A percentile compares a stretch with the other conserved stretches of the same genome.
phyloP scores from a whole-genome alignment of 345 rosid genomes.

The Geranium rotundifolium region DNA sequence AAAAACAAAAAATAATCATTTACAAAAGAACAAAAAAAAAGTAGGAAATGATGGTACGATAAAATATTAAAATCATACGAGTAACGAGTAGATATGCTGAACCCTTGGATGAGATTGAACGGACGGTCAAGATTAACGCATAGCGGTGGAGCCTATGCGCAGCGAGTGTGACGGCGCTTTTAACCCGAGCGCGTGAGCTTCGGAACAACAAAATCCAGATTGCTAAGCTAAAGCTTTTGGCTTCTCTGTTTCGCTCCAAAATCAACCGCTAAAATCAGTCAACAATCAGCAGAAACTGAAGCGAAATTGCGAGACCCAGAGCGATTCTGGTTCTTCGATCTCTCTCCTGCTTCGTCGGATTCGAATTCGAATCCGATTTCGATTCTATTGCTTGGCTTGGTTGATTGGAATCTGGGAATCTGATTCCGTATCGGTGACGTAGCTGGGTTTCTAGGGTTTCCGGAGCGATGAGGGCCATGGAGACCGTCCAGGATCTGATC shows the following conservation, averaged over 20 bases:
- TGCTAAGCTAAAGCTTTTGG: neutral
- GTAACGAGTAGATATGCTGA: too few relatives aligned
- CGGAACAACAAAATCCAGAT: neutral
- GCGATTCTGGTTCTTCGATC: neutral
- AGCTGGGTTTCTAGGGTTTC: neutral
- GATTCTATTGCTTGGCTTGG: neutral
- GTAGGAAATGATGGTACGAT: too few relatives aligned
- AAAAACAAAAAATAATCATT: too few relatives aligned
- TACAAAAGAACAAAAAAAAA: too few relatives aligned
- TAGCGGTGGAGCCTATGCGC: too few relatives aligned
- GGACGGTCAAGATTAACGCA: too few relatives aligned
- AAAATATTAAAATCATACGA: too few relatives aligned
- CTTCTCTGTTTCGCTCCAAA: neutral
- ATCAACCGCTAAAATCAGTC: neutral
- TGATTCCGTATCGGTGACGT: neutral
- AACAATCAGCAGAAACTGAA: neutral
- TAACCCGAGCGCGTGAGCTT: too few relatives aligned
- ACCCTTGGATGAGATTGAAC: too few relatives aligned
- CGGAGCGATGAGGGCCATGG: slow-evolving; percentile 54
- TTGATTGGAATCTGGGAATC: neutral
- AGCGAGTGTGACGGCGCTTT: too few relatives aligned
- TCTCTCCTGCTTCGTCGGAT: neutral
- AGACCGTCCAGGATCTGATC: slow-evolving; percentile 85
- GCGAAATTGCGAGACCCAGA: neutral
- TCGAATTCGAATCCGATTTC: neutral